Conservation (phyloP, 2,329 filamentous ascomycete species). For the Ophiostoma perfectum region DNA sequence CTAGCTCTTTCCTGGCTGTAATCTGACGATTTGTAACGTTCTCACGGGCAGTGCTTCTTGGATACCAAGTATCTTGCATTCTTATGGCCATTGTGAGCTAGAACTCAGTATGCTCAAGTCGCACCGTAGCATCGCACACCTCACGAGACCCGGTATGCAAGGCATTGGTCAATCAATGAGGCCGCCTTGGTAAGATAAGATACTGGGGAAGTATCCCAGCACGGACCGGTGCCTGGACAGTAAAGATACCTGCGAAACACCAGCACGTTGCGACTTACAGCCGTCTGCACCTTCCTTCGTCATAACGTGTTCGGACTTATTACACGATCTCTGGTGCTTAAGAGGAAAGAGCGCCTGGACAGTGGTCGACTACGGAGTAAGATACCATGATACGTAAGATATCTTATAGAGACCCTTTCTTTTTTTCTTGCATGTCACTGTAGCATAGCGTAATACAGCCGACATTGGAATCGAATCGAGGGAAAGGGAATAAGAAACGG, state of each 20-base stretch:
- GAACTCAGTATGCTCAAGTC: neutral
- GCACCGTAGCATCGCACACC: neutral
- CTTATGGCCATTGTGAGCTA: neutral
- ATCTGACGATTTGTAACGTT: neutral
- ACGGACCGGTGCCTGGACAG: slow-evolving; percentile 1
- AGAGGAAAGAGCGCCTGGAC: neutral
- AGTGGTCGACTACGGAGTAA: no score
- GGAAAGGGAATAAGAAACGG: neutral
- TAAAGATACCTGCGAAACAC: neutral
- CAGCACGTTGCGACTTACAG: neutral
- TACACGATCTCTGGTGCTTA: neutral
- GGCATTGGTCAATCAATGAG: neutral
- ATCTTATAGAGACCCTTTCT: neutral
- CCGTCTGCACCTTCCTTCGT: neutral
- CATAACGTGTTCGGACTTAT: neutral
- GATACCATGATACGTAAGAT: no score
- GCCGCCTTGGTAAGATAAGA: neutral
- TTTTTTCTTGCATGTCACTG: neutral
- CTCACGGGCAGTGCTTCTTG: neutral
- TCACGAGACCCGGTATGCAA: neutral
- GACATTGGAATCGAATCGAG: no score
- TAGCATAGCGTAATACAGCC: neutral
- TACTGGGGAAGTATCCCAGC: neutral
- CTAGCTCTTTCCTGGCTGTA: neutral
- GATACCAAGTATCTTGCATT: neutral